Conservation (phyloP, 805 yeast genomes). For the Yarrowia osloensis region DNA sequence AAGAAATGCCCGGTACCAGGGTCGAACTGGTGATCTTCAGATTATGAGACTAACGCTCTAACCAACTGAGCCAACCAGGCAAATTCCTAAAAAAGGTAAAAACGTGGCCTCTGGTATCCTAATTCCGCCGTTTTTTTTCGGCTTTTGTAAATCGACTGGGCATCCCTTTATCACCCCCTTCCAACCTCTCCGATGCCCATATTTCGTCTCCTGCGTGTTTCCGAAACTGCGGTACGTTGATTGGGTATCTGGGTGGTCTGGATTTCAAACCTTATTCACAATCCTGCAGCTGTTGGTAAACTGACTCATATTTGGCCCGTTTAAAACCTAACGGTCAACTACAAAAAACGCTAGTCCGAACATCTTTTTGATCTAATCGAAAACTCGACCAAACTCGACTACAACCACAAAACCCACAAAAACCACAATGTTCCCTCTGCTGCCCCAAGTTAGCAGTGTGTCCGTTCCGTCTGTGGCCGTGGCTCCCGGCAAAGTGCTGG, state of each 20-base stretch:
- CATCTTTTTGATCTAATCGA: neutral
- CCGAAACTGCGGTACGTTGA: neutral
- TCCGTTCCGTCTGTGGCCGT: neutral
- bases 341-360: neutral
- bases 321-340: neutral
- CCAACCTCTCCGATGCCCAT: neutral
- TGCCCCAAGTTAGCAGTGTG: slow-evolving; percentile 20
- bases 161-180: neutral
- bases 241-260: neutral
- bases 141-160: neutral
- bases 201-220: neutral
- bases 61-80: slow-evolving; percentile 28
- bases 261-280: neutral
- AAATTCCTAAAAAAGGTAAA: neutral
- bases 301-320: neutral
- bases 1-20: slow-evolving; percentile 24
- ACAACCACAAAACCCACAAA: too few relatives aligned
- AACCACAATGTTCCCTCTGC: slow-evolving; percentile 30
- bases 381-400: neutral
- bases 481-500: slow-evolving; percentile 16
- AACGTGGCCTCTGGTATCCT: neutral
- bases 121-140: neutral
- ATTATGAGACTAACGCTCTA: slow-evolving; percentile 26
- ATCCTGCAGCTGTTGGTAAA: neutral
- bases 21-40: slow-evolving; percentile 27